These are phyloP conservation scores for Ophiostoma perfectum DNA, from an alignment of 2,329 filamentous ascomycete genomes.

Conservation along the genomic window DNA sequence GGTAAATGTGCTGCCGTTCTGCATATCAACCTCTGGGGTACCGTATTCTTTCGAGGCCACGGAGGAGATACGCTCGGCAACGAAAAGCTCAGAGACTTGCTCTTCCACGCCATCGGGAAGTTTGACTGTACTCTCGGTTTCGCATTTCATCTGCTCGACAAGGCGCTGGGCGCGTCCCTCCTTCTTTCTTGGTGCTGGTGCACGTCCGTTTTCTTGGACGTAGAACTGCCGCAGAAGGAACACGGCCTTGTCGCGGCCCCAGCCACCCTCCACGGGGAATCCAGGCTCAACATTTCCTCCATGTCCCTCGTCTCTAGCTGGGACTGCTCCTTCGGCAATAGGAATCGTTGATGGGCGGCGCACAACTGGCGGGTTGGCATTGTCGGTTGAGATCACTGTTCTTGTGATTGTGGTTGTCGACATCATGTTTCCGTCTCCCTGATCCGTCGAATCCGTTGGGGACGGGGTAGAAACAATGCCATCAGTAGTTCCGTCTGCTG, in stretches of 20 bases:
- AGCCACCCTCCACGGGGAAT: conserved; percentile 78
- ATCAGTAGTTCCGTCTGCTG: conserved; percentile 5
- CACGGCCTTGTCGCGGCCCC: conserved; percentile 88
- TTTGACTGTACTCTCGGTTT: conserved; percentile 30
- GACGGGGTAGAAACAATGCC: conserved; percentile 11
- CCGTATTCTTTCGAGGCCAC: neutral
- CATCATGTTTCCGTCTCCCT: neutral
- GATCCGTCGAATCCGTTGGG: conserved; percentile 15
- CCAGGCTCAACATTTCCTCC: conserved; percentile 69
- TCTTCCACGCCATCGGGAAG: conserved; percentile 20
- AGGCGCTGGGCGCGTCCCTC: conserved; percentile 51
- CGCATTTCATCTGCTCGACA: conserved; percentile 47
- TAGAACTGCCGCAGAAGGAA: conserved; percentile 91
- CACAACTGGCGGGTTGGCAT: conserved; percentile 21
- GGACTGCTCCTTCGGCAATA: conserved; percentile 28
- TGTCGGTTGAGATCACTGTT: conserved; percentile 18
- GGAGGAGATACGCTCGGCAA: conserved; percentile 12
- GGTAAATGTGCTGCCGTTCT: neutral
- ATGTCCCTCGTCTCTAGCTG: conserved; percentile 38
- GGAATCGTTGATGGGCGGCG: conserved; percentile 27
- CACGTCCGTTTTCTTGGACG: conserved; percentile 93
- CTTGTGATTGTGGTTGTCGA: conserved; percentile 18
- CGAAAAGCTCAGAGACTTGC: conserved; percentile 15
- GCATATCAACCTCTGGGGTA: conserved; percentile 3
- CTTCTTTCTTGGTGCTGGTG: conserved; percentile 50